Base-by-base conservation (phyloP, 176 grass and related monocot species). In the Oryza longistaminata region DNA sequence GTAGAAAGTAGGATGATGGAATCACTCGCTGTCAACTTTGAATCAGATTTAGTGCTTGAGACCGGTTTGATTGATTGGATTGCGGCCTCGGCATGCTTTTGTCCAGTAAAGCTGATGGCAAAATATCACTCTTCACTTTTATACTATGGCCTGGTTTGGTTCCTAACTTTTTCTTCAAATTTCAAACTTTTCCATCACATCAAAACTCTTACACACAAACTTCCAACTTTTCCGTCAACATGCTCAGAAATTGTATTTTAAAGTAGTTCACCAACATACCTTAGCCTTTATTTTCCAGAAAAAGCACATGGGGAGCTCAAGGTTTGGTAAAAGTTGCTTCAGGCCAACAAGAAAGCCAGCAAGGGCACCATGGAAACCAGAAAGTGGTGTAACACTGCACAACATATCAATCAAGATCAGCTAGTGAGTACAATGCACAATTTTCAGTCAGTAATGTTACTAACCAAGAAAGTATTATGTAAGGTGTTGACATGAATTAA, bases 201-300 rank as follows among this genome's bases (percentile, higher is more conserved):
- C 29, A 31, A 31, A 31, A 31, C 29, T 31, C 29, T 2, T 31
- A 31, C 29, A 31, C 29, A 31, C 29, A 31, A 31, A 31, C 29
- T 31, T 31, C 0, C 2, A 31, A 31, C 29, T 31, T 31, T 31
- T 31, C 29, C 29, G 2, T 31, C n/a, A n/a, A 27, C 2, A 79
- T 48, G 60, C 0, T 40, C 49, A 73, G 3, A 42, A 62, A 83
- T 31, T 7, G 68, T 6, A 12, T 14, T 66, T 22, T 66, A 8
- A 6, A 46, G 27, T 70, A 40, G 64, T 68, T 11, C n/a, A 83
- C 19, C 13, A 67, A 22, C 44, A 85, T 83, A 95, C 95, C 93
- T 96, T 99, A 44, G 97, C 93, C 93, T 99, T 99, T 29, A 99
- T 94, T 88, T 96, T 99, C 86, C 94, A 96, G 81, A 97, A 97